phyloP scores from a whole-genome alignment of 768 basidiomycete species.

The Leccinum subtestaceum region DNA sequence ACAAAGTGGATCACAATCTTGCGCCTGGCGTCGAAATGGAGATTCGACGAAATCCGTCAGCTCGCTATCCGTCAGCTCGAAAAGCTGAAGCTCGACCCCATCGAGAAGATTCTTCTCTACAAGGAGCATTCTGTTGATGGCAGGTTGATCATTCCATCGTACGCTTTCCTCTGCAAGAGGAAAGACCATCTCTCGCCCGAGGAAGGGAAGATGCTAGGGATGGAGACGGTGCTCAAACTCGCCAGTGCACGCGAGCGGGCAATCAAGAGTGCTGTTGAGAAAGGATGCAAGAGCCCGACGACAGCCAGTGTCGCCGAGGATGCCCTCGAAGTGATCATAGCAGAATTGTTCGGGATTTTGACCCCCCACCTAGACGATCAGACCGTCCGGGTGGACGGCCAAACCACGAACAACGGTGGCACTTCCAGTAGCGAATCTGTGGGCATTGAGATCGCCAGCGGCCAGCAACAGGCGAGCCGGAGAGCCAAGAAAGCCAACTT shows the following conservation, averaged over 20 bases:
- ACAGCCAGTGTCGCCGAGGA: constrained; percentile 26
- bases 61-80: constrained; percentile 58
- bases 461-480: not conserved
- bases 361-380: constrained; percentile 2
- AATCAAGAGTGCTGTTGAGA: constrained; percentile 29
- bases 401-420: constrained; percentile 2
- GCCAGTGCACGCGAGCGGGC: constrained; percentile 51
- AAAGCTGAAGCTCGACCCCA: constrained; percentile 41
- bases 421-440: not conserved
- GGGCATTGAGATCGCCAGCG: not conserved
- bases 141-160: constrained; percentile 48
- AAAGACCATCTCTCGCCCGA: constrained; percentile 47
- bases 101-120: constrained; percentile 57
- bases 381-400: constrained; percentile 4
- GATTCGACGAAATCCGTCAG: constrained; percentile 46
- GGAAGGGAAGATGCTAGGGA: constrained; percentile 56
- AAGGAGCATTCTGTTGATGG: constrained; percentile 49
- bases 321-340: constrained; percentile 28
- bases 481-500: too few species aligned
- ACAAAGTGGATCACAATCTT: constrained; percentile 57
- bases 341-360: constrained; percentile 31
- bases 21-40: constrained; percentile 52
- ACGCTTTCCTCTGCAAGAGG: constrained; percentile 50
- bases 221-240: constrained; percentile 52
- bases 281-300: too few species aligned